Percentiles rank a stretch among this genome's conserved stretches.
Evolutionary conservation across 192 early-diverging fungal species (phyloP).

Genomic region (Globomyces pollinis-pini): DNA sequence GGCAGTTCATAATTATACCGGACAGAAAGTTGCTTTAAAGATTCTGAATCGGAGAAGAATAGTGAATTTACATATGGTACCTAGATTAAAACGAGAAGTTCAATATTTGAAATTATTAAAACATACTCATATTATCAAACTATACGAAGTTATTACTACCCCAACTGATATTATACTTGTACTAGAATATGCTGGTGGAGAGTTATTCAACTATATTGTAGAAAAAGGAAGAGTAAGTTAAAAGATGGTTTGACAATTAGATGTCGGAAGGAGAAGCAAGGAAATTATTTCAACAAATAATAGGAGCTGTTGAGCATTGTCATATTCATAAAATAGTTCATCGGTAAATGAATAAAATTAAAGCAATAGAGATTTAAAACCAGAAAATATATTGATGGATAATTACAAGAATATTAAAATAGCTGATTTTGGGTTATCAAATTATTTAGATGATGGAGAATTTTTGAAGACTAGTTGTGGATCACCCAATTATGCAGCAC

Average conservation of each 20-base stretch:
- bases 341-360: constrained; percentile 19
- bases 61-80: constrained; percentile 91
- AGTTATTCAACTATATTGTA: constrained; percentile 95
- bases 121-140: constrained; percentile 98
- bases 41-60: constrained; percentile 91
- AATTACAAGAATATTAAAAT: constrained; percentile 50
- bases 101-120: constrained; percentile 89
- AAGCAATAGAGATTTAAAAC: constrained; percentile 47
- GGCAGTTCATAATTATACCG: constrained; percentile 90
- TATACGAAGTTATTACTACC: constrained; percentile 97
- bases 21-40: constrained; percentile 94
- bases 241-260: constrained; percentile 9
- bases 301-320: constrained; percentile 52
- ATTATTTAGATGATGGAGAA: constrained; percentile 45
- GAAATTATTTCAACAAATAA: constrained; percentile 47
- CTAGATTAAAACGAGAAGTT: constrained; percentile 93
- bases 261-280: constrained; percentile 49
- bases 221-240: constrained; percentile 50
- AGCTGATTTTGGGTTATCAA: constrained; percentile 52
- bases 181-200: constrained; percentile 91
- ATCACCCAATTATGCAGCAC: constrained; percentile 52
- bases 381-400: constrained; percentile 51
- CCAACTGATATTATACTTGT: constrained; percentile 97
- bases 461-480: constrained; percentile 51
- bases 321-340: constrained; percentile 53